Base-by-base conservation (phyloP, 225 moss, liverwort and hornwort genomes). In the Thuidium tamariscinum region DNA sequence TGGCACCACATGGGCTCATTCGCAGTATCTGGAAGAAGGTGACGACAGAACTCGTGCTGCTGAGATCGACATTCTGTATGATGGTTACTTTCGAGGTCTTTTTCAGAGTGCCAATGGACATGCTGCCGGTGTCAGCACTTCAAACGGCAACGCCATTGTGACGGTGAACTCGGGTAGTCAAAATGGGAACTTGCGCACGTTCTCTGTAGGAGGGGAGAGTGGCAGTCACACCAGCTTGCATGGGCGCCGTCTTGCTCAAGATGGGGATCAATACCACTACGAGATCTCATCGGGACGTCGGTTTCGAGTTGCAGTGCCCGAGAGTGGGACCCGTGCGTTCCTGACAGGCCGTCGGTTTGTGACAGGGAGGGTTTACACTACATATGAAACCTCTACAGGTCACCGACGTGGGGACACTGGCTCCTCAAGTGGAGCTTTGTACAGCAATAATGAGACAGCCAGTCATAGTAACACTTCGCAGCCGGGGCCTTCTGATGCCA, bases 61-160 rank as follows among this genome's bases (percentile, higher is more conserved):
- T 27, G 95, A 97, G 56, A 80, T 95, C 15, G 92, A 95, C 77
- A 15, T 93, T 81, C 90, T 94, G 69, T 97, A 97, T 51, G 95
- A 94, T 63, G 92, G 95, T 44, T 97, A 97, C n/a, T 97, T 97
- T 67, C 88, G 93, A 88, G 97, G 95, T 70, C 91, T 97, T 59
- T 91, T 97, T 51, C 64, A 90, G 52, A 88, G 86, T 64, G 84
- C 86, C 65, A 92, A 93, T 80, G 89, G 87, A 37, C 89, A 82
- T 83, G 78, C 78, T 32, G 87, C 60, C 21, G 86, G 66, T 80
- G 69, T 73, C 63, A 71, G 52, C 59, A 74, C 81, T 29, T 72
- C 54, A 10, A 86, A 88, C 21, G 65, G 82, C 21, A 83, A 86
- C 39, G 83, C 56, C 48, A 71, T 42, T 79, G 64, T 44, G 37